phyloP scores from a whole-genome alignment of 2,329 filamentous ascomycete species.

The Thelonectria rubi region DNA sequence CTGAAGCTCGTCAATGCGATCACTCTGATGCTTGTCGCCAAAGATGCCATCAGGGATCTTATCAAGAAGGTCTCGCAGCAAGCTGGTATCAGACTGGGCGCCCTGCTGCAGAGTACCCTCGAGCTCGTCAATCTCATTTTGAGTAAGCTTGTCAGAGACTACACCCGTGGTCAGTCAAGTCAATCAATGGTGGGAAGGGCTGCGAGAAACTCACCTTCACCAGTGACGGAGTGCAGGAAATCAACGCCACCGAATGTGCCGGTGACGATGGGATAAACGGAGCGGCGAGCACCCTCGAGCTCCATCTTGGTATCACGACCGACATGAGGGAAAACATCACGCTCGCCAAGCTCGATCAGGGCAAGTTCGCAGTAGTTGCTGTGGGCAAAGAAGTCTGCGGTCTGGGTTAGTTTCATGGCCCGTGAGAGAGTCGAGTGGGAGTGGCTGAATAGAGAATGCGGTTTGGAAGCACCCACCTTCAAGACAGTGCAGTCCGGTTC shows the following conservation, averaged over 20 bases:
- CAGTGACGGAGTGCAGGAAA: slow-evolving; percentile 87
- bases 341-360: slow-evolving; percentile 85
- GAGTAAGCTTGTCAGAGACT: slow-evolving; percentile 88
- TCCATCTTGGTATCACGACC: slow-evolving; percentile 77
- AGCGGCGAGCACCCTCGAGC: slow-evolving; percentile 69
- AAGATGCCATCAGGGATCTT: slow-evolving; percentile 85
- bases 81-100: slow-evolving; percentile 71
- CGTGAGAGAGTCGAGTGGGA: too few relatives aligned
- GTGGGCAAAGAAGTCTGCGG: slow-evolving; percentile 84
- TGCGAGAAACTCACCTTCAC: slow-evolving; percentile 59
- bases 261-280: slow-evolving; percentile 85
- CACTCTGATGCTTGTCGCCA: slow-evolving; percentile 76
- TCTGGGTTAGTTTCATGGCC: slow-evolving; percentile 19
- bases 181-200: not conserved
- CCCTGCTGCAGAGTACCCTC: slow-evolving; percentile 80
- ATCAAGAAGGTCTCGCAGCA: slow-evolving; percentile 81
- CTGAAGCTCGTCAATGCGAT: slow-evolving; percentile 82
- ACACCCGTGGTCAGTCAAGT: slow-evolving; percentile 25
- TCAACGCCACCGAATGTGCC: slow-evolving; percentile 96
- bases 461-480: slow-evolving; percentile 63
- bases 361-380: slow-evolving; percentile 93
- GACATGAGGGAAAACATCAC: slow-evolving; percentile 85
- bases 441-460: not conserved
- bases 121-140: slow-evolving; percentile 89
- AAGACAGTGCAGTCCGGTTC: slow-evolving; percentile 88